Evolutionary conservation across 2,329 filamentous ascomycete species (phyloP).

Genomic region (Colletotrichum sp.): DNA sequence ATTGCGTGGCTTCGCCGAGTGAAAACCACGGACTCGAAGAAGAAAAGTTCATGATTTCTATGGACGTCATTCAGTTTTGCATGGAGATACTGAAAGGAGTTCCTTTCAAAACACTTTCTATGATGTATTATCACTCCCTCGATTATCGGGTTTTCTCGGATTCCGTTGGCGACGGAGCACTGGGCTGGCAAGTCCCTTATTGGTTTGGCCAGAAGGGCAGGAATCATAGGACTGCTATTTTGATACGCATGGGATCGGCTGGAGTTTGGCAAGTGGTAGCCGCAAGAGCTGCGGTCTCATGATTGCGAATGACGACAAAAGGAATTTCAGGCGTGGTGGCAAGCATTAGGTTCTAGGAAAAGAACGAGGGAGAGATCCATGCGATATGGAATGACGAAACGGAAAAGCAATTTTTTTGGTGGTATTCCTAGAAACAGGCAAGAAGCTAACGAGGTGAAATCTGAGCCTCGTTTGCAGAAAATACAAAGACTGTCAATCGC

Average conservation of each 20-base stretch:
- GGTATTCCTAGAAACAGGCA: background rate
- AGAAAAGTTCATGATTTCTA: background rate
- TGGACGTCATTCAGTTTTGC: background rate
- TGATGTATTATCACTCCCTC: conserved; percentile 19
- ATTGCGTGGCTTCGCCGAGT: background rate
- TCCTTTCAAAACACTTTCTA: conserved; percentile 6
- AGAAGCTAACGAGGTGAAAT: background rate
- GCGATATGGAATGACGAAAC: background rate
- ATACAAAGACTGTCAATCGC: background rate
- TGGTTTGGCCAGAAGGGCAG: conserved; percentile 13
- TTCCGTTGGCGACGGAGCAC: conserved; percentile 14
- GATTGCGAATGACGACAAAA: conserved; percentile 12
- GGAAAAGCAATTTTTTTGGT: background rate
- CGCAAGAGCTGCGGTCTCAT: conserved; percentile 13
- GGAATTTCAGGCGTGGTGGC: conserved; percentile 9
- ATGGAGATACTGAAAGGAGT: background rate
- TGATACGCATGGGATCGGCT: conserved; percentile 19
- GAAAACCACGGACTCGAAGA: background rate
- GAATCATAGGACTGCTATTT: conserved; percentile 20
- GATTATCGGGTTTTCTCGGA: conserved; percentile 15
- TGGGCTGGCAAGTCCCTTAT: conserved; percentile 9
- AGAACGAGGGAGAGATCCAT: background rate
- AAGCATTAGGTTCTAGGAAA: conserved; percentile 13
- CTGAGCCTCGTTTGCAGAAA: background rate
- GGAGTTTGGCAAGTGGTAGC: conserved; percentile 21